Evolutionary conservation across 1,139 yeast genomes (phyloP), one percentile per base, ranked within the genome.

Genomic region (Geotrichum armillariae): DNA sequence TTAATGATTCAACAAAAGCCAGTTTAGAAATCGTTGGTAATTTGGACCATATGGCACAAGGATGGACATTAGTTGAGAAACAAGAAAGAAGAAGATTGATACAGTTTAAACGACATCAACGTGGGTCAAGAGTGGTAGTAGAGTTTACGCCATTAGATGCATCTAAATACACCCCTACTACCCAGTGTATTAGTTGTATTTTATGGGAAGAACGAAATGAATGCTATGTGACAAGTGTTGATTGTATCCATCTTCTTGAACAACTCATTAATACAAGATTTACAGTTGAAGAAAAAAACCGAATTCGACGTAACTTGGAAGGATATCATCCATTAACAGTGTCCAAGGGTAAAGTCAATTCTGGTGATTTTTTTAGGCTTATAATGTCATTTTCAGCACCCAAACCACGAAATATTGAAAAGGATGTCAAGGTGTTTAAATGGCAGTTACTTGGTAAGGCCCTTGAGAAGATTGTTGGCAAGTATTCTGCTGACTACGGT

Each of bases 331-430:
- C 91, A 1, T 64, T 72, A 48, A 83, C 90, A 0, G 75, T 83
- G 3, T 74, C 82, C 31, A 73, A 83, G 53, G 66, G 76, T 20
- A 72, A 74, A 54, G 68, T 70, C n/a, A 74, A 71, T 32, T 70
- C 71, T 39, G 68, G 67, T 21, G 62, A 74, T 20, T 80, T 83
- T 58, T 84, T 83, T 69, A 72, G 75, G 52, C 66, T 79, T 42
- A 74, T 83, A 49, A 84, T 84, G 89, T 68, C 76, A 38, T 83
- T 79, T 73, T 79, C 78, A 33, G 75, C 76, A 47, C 90, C 91
- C 1, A 73, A 83, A 56, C 90, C 90, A 3, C 69, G 90, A 38
- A 83, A 82, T 60, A 84, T 84, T 50, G 89, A 82, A 60, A 84
- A 84, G 62, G 87, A 83, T 61, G 79, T 83, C 55, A 83, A 83